Base-by-base conservation (phyloP, 768 basidiomycete species). In the Russula griseocarnosa region DNA sequence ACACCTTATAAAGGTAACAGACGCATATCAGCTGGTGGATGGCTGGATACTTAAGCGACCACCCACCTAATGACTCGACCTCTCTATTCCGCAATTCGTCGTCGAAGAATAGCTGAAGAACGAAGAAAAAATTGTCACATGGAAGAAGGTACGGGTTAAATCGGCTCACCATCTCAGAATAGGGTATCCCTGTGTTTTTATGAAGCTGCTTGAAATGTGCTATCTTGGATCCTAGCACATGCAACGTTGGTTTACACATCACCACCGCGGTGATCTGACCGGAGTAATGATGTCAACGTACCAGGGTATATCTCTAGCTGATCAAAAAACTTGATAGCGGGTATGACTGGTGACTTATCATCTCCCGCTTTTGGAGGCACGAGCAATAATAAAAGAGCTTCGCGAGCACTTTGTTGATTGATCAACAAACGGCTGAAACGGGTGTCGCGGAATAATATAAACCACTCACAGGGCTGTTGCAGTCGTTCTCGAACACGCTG, bases 271-370 rank as follows among this genome's bases (percentile, higher is more conserved):
- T 20, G 1, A 14, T 34, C n/a, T 3, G 26, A 57, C 16, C 22
- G 20, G 36, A 47, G 6, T 34, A 34, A 14, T 14, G 26, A 26
- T 18, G 7, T n/a, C 28, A 13, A 70, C 72, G 24, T 65, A 83
- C 85, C 86, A 28, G 87, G 87, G 70, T 87, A 91, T 73, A 92
- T 88, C 70, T 91, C 87, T 51, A 83, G 67, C 62, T 90, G 81
- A 69, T 88, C 83, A 70, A 91, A 89, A 66, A 84, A 86, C 36
- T 79, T 73, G 58, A 82, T 77, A 0, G 88, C 89, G 20, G 81
- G 75, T 16, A 71, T 76, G 0, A 78, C 73, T 7, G 72, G 67
- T 1, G 66, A 72, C 38, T 67, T 70, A 30, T 74, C 70, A 38
- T 76, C 73, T 16, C 75, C 74, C 3, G 65, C 51, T 46, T 71